Evolutionary conservation across 2,329 filamentous ascomycete genomes (phyloP).

Genomic region (Colletotrichum sp.): DNA sequence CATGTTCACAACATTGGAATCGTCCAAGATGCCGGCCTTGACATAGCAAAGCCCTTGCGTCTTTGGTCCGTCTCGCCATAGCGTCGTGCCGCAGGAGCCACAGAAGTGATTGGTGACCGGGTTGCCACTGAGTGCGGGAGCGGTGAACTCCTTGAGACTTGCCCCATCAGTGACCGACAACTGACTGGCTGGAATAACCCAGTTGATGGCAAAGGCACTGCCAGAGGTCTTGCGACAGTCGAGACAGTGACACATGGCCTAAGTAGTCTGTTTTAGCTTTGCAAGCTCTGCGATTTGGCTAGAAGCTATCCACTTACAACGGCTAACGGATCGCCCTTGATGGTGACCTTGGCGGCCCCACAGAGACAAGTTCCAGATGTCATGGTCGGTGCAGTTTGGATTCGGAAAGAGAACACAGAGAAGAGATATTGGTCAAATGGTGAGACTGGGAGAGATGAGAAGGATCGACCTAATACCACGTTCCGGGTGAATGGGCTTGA

Average conservation of each 20-base stretch:
- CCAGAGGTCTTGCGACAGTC: slow-evolving; percentile 9
- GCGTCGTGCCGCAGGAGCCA: background rate
- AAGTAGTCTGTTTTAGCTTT: background rate
- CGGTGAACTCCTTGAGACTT: background rate
- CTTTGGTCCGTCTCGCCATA: background rate
- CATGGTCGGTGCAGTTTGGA: background rate
- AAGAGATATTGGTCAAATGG: background rate
- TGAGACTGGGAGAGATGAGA: background rate
- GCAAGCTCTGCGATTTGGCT: background rate
- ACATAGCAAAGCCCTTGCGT: background rate
- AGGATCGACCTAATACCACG: background rate
- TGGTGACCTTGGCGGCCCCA: background rate
- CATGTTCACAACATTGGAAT: background rate
- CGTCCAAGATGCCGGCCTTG: slow-evolving; percentile 1
- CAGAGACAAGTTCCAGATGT: background rate
- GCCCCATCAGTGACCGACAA: background rate
- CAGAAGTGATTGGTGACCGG: slow-evolving; percentile 3
- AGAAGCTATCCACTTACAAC: background rate
- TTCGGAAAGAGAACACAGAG: background rate
- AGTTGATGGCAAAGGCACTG: slow-evolving; percentile 3
- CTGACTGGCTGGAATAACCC: background rate
- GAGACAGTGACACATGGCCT: slow-evolving; percentile 10
- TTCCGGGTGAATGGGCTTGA: background rate
- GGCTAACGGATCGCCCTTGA: background rate
- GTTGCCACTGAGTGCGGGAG: background rate